These are phyloP conservation scores for Phytopythium helicoides DNA, from an alignment of 352 stramenopile species.

Conservation along the genomic window DNA sequence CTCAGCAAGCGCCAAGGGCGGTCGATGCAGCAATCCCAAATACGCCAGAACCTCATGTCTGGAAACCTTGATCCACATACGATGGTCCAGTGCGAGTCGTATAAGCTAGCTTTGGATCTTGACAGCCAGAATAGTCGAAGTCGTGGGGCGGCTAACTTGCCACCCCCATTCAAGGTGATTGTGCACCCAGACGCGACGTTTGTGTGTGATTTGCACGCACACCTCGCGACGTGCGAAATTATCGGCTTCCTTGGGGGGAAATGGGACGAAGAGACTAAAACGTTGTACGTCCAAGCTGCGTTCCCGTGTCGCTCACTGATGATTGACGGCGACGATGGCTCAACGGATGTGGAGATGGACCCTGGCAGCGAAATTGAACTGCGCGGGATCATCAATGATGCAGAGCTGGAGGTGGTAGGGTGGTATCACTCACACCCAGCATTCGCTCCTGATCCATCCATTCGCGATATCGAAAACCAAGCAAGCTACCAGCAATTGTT, in stretches of 20 bases:
- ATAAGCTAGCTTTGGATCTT: constrained; percentile 35
- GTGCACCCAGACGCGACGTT: constrained; percentile 91
- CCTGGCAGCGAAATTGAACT: constrained; percentile 90
- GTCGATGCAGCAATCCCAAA: constrained; percentile 76
- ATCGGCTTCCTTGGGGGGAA: constrained; percentile 93
- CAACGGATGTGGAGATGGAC: constrained; percentile 96
- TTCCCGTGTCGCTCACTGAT: constrained; percentile 91
- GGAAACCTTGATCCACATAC: constrained; percentile 80
- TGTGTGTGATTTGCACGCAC: constrained; percentile 91
- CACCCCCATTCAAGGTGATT: constrained; percentile 83
- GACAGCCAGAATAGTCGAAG: constrained; percentile 43
- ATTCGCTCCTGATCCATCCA: constrained; percentile 91
- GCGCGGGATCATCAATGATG: constrained; percentile 87
- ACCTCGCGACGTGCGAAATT: constrained; percentile 92
- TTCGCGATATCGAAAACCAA: constrained; percentile 95
- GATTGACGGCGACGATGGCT: constrained; percentile 88
- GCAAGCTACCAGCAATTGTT: constrained; percentile 92
- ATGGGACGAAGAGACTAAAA: constrained; percentile 83
- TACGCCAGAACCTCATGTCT: constrained; percentile 71
- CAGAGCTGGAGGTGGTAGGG: constrained; percentile 89
- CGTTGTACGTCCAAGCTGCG: constrained; percentile 90
- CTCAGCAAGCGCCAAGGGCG: constrained; percentile 54
- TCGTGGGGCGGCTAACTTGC: constrained; percentile 33
- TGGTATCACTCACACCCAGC: constrained; percentile 96
- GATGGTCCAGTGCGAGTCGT: constrained; percentile 83